Evolutionary conservation across 495 filamentous ascomycete species (phyloP).

Genomic region (Podospora anserina): DNA sequence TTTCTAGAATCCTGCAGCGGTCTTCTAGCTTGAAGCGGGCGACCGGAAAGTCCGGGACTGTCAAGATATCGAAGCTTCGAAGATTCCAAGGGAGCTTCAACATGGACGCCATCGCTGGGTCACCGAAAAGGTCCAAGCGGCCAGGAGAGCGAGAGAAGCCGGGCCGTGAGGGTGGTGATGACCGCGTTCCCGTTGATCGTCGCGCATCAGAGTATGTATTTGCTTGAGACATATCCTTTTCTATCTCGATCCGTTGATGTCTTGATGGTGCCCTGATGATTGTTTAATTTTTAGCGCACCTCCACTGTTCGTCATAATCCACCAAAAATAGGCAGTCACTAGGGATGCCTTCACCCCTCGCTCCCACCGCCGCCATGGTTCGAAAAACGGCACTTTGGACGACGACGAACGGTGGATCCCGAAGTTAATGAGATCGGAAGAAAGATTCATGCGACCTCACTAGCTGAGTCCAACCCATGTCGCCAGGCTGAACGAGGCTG

Average conservation of each 20-base stretch:
- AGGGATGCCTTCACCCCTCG: neutral
- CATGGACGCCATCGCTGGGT: neutral
- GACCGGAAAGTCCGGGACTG: neutral
- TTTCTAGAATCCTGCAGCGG: conserved; percentile 45
- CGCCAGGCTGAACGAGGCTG: neutral
- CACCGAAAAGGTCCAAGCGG: neutral
- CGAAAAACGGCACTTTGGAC: conserved; percentile 2
- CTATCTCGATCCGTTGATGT: too few relatives aligned
- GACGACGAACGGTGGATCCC: conserved; percentile 5
- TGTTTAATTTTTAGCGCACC: neutral
- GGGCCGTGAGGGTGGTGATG: neutral
- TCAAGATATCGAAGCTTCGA: conserved; percentile 5
- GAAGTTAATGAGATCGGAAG: neutral
- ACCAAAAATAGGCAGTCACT: conserved; percentile 9
- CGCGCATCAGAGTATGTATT: too few relatives aligned
- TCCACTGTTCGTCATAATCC: conserved; percentile 5
- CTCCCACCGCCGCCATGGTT: neutral
- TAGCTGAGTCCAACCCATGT: neutral
- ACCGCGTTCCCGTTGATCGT: too few relatives aligned
- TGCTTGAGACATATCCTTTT: too few relatives aligned
- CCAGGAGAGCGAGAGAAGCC: neutral
- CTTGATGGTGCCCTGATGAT: too few relatives aligned
- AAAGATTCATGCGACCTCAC: conserved; percentile 3
- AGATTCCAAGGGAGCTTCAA: conserved; percentile 8
- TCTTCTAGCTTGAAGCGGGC: conserved; percentile 37